These are phyloP conservation scores for Stagonosporopsis tanaceti DNA, from an alignment of 2,329 filamentous ascomycete species.

Conservation along the genomic window DNA sequence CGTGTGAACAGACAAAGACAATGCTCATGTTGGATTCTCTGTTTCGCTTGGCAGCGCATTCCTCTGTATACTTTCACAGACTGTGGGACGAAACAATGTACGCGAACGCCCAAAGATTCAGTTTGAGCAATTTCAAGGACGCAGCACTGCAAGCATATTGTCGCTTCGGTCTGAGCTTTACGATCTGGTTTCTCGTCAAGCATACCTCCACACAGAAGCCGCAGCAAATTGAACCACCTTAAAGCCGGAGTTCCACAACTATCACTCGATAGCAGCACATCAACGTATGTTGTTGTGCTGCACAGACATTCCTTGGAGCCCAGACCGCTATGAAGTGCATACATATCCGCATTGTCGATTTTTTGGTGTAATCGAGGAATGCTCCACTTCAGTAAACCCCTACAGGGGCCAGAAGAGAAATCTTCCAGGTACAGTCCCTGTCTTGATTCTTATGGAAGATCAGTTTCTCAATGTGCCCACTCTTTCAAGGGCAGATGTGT, in stretches of 20 bases:
- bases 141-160: not conserved
- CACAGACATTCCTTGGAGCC: not conserved
- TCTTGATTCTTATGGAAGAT: not conserved
- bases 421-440: not conserved
- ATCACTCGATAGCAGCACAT: not conserved
- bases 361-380: not conserved
- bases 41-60: not conserved
- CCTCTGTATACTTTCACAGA: not conserved
- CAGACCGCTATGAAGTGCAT: not conserved
- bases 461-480: not conserved
- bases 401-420: not conserved
- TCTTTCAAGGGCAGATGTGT: not conserved
- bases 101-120: not conserved
- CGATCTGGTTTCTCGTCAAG: not conserved
- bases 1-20: constrained; percentile 1
- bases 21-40: not conserved
- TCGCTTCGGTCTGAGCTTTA: not conserved
- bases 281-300: constrained; percentile 2
- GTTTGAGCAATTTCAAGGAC: not conserved
- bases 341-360: constrained; percentile 5
- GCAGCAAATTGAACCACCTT: not conserved
- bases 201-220: not conserved
- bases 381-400: not conserved
- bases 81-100: not conserved
- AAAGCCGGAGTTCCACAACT: not conserved